Evolutionary conservation across 129 eudicot species (phyloP), one percentile per base, ranked within the genome.

Genomic region (Tagetes patula): DNA sequence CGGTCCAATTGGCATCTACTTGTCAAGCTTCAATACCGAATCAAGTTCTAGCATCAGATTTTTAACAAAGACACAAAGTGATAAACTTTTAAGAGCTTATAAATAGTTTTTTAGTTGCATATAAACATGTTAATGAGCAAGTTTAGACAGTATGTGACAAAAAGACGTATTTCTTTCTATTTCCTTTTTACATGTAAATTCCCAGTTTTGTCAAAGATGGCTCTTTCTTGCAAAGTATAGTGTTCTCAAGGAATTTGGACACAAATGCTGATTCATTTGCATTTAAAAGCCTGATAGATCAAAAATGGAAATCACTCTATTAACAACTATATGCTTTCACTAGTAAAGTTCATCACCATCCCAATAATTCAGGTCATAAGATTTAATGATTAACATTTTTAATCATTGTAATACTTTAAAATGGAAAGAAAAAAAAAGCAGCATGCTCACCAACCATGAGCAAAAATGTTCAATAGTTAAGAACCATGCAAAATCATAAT

Each of bases 271-370:
- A 41, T 6, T 40, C 4, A 40, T 40, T 39, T 64, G 69, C 12
- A 14, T 14, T 40, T 2, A 10, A 65, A 65, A 65, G 13, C 5
- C 3, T 11, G 1, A 8, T 65, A 20, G 37, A 41, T 65, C n/a
- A 40, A 8, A 40, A 65, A 41, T 52, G 14, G 13, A 38, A 41
- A 3, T 41, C 70, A 9, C 50, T 14, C 8, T 53, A 50, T 13
- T 70, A 70, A 52, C 39, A 52, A 20, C 62, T 70, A 50, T 52
- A 39, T 27, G 10, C 27, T 37, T 71, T 54, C 32, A 61, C 65
- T 45, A 10, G 70, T 73, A 45, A 33, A 60, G 6, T 59, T 60
- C 70, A 60, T 60, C 47, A n/a, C 32, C 67, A 12, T 42, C 55
- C 70, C 49, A 7, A 65, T 41, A 65, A 65, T 8, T 41, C 48